These are phyloP conservation scores for Bipolaris sorokiniana DNA, from an alignment of 2,329 filamentous ascomycete species.

Conservation along the genomic window DNA sequence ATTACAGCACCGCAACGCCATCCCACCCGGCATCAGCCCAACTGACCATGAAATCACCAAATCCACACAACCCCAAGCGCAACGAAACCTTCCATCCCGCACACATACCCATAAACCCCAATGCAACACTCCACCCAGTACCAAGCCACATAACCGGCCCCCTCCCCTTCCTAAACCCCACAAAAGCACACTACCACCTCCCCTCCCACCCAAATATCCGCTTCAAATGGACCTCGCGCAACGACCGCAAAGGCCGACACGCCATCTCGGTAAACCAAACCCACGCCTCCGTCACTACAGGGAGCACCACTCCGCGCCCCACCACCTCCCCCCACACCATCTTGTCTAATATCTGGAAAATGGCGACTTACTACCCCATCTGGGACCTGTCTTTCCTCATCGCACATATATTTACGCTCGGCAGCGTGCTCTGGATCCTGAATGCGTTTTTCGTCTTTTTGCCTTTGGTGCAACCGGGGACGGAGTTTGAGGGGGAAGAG, in stretches of 20 bases:
- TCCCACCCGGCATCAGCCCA: not conserved
- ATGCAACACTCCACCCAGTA: slow-evolving; percentile 29
- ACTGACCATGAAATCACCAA: not conserved
- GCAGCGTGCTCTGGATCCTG: slow-evolving; percentile 53
- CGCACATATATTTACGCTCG: slow-evolving; percentile 60
- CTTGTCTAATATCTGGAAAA: slow-evolving; percentile 51
- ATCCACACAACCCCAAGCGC: slow-evolving; percentile 20
- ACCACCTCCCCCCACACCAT: slow-evolving; percentile 45
- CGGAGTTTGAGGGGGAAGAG: slow-evolving; percentile 62
- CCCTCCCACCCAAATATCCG: slow-evolving; percentile 42
- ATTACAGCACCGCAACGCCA: not conserved
- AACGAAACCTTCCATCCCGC: slow-evolving; percentile 36
- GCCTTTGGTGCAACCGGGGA: slow-evolving; percentile 60
- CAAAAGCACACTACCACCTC: slow-evolving; percentile 32
- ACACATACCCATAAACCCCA: slow-evolving; percentile 34
- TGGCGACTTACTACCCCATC: slow-evolving; percentile 59
- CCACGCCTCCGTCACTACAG: too few relatives aligned
- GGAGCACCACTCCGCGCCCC: slow-evolving; percentile 39
- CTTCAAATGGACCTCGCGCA: slow-evolving; percentile 51
- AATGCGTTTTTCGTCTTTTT: slow-evolving; percentile 71
- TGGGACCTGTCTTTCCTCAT: slow-evolving; percentile 66
- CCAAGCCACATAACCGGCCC: slow-evolving; percentile 47
- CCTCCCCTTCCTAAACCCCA: slow-evolving; percentile 59
- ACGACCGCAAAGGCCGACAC: slow-evolving; percentile 54
- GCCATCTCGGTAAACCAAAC: slow-evolving; percentile 40